phyloP scores from a whole-genome alignment of 495 filamentous ascomycete genomes.

The Daldinia concentrica region DNA sequence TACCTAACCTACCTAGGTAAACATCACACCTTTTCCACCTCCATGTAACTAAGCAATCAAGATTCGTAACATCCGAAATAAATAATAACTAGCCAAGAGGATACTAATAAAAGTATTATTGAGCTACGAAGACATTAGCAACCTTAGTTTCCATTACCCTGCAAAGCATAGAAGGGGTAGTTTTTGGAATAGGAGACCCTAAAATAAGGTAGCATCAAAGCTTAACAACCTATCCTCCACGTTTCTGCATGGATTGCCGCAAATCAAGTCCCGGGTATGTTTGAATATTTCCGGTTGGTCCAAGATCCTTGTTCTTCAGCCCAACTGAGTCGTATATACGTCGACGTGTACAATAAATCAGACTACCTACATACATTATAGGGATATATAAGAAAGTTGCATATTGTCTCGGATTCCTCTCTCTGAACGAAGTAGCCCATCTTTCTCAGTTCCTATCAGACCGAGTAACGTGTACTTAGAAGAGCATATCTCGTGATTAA shows the following conservation, averaged over 20 bases:
- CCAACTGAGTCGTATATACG: slow-evolving; percentile 12
- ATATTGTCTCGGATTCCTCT: slow-evolving; percentile 2
- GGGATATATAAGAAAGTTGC: slow-evolving; percentile 5
- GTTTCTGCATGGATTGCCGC: slow-evolving; percentile 41
- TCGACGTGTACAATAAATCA: slow-evolving; percentile 13
- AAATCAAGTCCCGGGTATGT: slow-evolving; percentile 30
- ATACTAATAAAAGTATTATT: no score
- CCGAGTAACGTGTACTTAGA: neutral
- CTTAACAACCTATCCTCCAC: slow-evolving; percentile 35
- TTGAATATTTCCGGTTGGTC: slow-evolving; percentile 40
- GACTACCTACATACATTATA: slow-evolving; percentile 7
- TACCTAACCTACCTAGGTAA: neutral
- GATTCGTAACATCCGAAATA: neutral
- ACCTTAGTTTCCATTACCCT: slow-evolving; percentile 2
- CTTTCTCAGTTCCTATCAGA: neutral
- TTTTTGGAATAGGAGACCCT: slow-evolving; percentile 12
- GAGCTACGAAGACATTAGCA: neutral
- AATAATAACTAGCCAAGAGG: neutral
- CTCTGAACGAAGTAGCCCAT: slow-evolving; percentile 2
- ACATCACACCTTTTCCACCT: neutral
- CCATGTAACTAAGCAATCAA: neutral
- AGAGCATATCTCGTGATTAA: neutral
- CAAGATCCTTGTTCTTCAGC: slow-evolving; percentile 29
- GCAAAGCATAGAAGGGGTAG: slow-evolving; percentile 16
- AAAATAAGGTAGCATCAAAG: slow-evolving; percentile 23